A percentile compares a stretch with the other conserved stretches of the same genome.
Conservation (phyloP, 2,329 filamentous ascomycete species). For the Botryosphaeria agaves region DNA sequence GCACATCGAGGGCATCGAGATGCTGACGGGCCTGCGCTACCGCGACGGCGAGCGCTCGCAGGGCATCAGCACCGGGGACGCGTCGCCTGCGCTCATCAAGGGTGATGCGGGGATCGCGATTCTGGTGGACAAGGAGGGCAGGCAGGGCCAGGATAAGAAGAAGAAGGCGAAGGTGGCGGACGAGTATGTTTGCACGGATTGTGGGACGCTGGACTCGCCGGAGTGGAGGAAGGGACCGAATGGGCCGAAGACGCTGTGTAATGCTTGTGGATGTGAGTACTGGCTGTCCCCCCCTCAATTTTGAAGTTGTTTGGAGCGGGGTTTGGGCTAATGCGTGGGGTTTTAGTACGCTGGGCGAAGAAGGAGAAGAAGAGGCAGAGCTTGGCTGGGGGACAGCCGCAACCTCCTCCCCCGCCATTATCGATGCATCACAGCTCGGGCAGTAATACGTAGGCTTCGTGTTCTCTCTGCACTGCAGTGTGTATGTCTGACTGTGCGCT, state of each 20-base stretch:
- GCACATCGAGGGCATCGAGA: slow-evolving; percentile 78
- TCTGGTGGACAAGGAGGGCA: slow-evolving; percentile 56
- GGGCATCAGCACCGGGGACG: slow-evolving; percentile 74
- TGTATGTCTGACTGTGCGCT: no score
- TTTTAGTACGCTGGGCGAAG: slow-evolving; percentile 38
- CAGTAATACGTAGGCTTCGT: no score
- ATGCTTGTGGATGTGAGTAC: slow-evolving; percentile 68
- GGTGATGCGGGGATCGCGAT: slow-evolving; percentile 80
- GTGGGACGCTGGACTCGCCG: slow-evolving; percentile 82
- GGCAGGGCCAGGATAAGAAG: slow-evolving; percentile 56
- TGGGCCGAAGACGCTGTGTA: slow-evolving; percentile 88
- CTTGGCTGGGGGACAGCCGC: background rate
- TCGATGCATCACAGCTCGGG: no score
- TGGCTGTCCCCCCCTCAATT: slow-evolving; percentile 1
- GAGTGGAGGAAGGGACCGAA: slow-evolving; percentile 92
- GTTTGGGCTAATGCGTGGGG: background rate
- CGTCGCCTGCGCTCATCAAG: slow-evolving; percentile 63
- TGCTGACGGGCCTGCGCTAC: slow-evolving; percentile 79
- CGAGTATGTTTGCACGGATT: slow-evolving; percentile 92
- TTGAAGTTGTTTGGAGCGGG: background rate
- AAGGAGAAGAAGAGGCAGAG: slow-evolving; percentile 56
- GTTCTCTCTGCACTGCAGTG: no score
- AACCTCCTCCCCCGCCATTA: no score
- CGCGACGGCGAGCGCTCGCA: slow-evolving; percentile 75
- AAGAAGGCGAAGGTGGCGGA: slow-evolving; percentile 67